Base-by-base conservation (phyloP, 495 filamentous ascomycete genomes). In the Penicillium paxilli region DNA sequence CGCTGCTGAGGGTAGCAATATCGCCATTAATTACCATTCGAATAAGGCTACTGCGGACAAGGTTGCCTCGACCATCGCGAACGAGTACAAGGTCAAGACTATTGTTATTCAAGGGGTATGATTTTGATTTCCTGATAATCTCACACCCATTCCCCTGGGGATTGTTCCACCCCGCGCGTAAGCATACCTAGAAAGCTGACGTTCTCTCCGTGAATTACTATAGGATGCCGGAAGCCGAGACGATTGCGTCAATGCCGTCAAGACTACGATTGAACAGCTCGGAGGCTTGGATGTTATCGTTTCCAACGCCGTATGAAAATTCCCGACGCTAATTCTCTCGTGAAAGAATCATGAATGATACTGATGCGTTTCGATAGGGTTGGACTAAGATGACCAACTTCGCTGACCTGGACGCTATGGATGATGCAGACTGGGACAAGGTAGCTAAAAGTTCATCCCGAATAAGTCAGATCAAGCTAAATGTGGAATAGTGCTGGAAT, bases 221-320 rank as follows among this genome's bases (percentile, higher is more conserved):
- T 44, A 87, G 83, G 86, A 91, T 60, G 77, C 79, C 40, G 81
- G 77, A 23, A 69, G 71, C n/a, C 66, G 82, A 54, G 68, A 57
- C 4, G 86, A 84, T 30, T 87, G 84, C 52, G 65, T 68, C 24
- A 70, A 67, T 1, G 63, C 75, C 16, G 82, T 90, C 6, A 64
- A 80, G 24, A 73, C 83, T 17, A 76, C 81, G 4, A 79, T 84
- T 47, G 72, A 81, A 51, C 66, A 77, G 26, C 65, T 89, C 5
- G 87, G 87, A 4, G 86, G 87, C 1, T 63, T 91, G 19, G 88
- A 91, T 69, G 77, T 89, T 26, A 67, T 91, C 4, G 74, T 90
- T 44, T 85, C 83, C 0, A 90, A 91, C 67, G 87, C 88, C 11
- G 87, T 88, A 57, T 54, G 85, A 60, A 12, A 32, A 14, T 17